Evolutionary conservation across 352 stramenopile species (phyloP).

Genomic region (Pythium guiyangense): DNA sequence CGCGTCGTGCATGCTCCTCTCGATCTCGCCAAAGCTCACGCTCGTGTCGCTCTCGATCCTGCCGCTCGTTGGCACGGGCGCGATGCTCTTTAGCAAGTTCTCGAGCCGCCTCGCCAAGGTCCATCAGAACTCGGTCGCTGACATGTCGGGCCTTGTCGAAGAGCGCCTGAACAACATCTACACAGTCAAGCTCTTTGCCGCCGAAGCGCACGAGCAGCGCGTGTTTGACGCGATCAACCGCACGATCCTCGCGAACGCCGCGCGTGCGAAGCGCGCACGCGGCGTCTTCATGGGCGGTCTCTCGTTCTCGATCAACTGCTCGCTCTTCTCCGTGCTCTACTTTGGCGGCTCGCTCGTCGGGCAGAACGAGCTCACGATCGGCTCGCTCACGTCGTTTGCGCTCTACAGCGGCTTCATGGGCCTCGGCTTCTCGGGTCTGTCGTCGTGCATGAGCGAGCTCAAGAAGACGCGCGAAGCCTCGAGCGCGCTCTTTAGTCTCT

Average conservation of each 20-base stretch:
- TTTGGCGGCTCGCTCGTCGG: slow-evolving; percentile 86
- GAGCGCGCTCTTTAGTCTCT: slow-evolving; percentile 60
- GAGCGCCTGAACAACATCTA: slow-evolving; percentile 87
- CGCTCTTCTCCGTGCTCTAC: slow-evolving; percentile 88
- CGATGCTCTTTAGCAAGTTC: slow-evolving; percentile 84
- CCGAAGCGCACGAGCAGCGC: slow-evolving; percentile 60
- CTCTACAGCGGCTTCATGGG: slow-evolving; percentile 91
- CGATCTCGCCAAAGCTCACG: slow-evolving; percentile 87
- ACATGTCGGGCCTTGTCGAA: slow-evolving; percentile 79
- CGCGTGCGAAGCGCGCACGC: slow-evolving; percentile 68
- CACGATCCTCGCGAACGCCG: slow-evolving; percentile 59
- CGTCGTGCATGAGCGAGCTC: slow-evolving; percentile 78
- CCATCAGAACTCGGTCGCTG: slow-evolving; percentile 73
- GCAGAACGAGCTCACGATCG: slow-evolving; percentile 84
- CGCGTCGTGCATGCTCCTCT: slow-evolving; percentile 85
- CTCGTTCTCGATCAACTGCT: slow-evolving; percentile 86
- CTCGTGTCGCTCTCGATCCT: slow-evolving; percentile 84
- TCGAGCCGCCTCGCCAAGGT: slow-evolving; percentile 71
- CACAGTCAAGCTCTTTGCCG: slow-evolving; percentile 88
- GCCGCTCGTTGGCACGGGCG: slow-evolving; percentile 65
- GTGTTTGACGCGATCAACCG: slow-evolving; percentile 69
- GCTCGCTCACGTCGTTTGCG: slow-evolving; percentile 87
- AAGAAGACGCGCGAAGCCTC: slow-evolving; percentile 73
- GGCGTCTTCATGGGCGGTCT: slow-evolving; percentile 89
- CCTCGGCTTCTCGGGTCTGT: slow-evolving; percentile 85